phyloP scores from a whole-genome alignment of 805 yeast genomes.

The Kazachstania bromeliacearum region DNA sequence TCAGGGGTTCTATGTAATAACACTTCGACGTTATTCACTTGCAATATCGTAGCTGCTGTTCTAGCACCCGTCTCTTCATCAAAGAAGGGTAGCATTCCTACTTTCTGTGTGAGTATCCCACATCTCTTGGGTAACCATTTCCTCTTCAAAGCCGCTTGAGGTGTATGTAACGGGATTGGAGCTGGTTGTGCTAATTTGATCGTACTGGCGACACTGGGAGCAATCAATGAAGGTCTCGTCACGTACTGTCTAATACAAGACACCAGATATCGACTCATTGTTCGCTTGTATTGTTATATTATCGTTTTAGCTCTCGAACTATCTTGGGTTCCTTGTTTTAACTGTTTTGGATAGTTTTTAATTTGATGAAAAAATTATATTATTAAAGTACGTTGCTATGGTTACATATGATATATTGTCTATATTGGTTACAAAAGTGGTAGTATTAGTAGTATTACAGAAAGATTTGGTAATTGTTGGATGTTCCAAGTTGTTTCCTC shows the following conservation, averaged over 20 bases:
- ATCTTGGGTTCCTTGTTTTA: too few species aligned
- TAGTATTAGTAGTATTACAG: too few species aligned
- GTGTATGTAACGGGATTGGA: background rate
- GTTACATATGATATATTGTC: too few species aligned
- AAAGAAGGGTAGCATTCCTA: slow-evolving; percentile 86
- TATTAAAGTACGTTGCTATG: too few species aligned
- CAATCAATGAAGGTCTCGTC: background rate
- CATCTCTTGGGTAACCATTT: slow-evolving; percentile 68
- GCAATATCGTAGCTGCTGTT: slow-evolving; percentile 78
- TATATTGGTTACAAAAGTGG: too few species aligned
- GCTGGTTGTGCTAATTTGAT: too few species aligned
- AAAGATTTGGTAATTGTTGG: slow-evolving; percentile 27
- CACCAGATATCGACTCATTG: background rate
- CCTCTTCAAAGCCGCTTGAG: background rate
- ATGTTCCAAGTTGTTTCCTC: slow-evolving; percentile 32
- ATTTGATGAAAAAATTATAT: too few species aligned
- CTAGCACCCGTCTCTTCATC: slow-evolving; percentile 56
- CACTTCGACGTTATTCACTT: slow-evolving; percentile 84
- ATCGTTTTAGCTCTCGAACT: too few species aligned
- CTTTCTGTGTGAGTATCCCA: slow-evolving; percentile 74
- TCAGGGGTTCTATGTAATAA: slow-evolving; percentile 56
- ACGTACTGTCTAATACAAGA: background rate
- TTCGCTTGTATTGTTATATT: too few species aligned
- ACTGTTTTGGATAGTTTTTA: too few species aligned
- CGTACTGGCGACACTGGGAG: background rate